phyloP scores from a whole-genome alignment of 306 rosid genomes.

The Trichosanthes truncata region DNA sequence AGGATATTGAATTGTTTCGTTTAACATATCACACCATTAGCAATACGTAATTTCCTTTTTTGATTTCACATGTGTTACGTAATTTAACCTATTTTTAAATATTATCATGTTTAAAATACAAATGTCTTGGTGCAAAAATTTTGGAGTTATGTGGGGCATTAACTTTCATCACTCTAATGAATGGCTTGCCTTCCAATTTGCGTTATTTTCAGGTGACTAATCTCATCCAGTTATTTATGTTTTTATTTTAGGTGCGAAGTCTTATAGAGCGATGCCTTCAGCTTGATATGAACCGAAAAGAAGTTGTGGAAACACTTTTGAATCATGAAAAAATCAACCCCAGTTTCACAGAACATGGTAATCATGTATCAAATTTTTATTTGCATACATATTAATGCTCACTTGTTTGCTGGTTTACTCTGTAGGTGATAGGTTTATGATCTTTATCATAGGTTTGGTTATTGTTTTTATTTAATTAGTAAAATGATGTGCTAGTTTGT shows the following conservation, averaged over 20 bases:
- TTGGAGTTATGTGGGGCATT: neutral
- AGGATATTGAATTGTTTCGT: neutral
- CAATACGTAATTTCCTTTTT: neutral
- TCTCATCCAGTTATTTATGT: neutral
- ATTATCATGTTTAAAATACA: neutral
- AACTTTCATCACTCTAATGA: neutral
- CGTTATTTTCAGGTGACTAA: neutral
- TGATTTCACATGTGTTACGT: neutral
- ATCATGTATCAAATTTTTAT: neutral
- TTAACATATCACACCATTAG: neutral
- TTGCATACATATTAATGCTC: neutral
- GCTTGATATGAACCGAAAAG: slow-evolving; percentile 78
- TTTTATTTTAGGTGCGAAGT: slow-evolving; percentile 61
- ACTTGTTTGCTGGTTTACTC: neutral
- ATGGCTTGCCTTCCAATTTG: neutral
- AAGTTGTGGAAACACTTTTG: slow-evolving; percentile 62
- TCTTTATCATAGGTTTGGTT: neutral
- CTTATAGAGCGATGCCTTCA: slow-evolving; percentile 89
- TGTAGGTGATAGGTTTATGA: neutral
- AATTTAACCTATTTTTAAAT: neutral
- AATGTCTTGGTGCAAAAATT: neutral
- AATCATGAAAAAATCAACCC: slow-evolving; percentile 85
- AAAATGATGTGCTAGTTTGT: neutral
- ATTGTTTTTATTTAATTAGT: neutral
- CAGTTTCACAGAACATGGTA: slow-evolving; percentile 88